A percentile compares a stretch with the other conserved stretches of the same genome.
These are phyloP conservation scores for Leccinum rimulosum DNA, from an alignment of 768 basidiomycete genomes.

Conservation along the genomic window DNA sequence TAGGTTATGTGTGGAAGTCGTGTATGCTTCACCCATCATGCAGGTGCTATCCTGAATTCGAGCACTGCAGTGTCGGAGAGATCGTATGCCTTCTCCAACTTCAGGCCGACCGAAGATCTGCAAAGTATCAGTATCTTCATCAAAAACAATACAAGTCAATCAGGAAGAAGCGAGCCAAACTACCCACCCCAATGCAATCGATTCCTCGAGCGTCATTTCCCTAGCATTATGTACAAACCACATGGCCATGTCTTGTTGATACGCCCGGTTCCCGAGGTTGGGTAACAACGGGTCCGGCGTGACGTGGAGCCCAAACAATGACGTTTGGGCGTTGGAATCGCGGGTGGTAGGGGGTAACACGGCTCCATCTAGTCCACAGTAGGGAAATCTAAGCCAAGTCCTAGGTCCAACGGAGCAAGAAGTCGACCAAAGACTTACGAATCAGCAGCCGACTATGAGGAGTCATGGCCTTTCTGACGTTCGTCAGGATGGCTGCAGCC, in stretches of 20 bases:
- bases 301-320: conserved; percentile 12
- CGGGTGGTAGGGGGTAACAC: conserved; percentile 10
- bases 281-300: conserved; percentile 47
- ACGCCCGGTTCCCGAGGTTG: conserved; percentile 43
- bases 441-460: conserved; percentile 32
- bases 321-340: not conserved
- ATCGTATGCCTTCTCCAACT: not conserved
- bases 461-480: conserved; percentile 29
- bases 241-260: conserved; percentile 48
- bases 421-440: conserved; percentile 20
- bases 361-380: conserved; percentile 18
- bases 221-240: conserved; percentile 40
- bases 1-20: too few relatives aligned
- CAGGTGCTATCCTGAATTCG: not conserved
- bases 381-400: not conserved
- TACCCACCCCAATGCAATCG: not conserved
- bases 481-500: conserved; percentile 29
- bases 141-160: not conserved
- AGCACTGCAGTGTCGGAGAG: not conserved
- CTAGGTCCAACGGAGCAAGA: not conserved
- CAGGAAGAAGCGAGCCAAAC: not conserved
- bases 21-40: not conserved
- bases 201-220: conserved; percentile 37
- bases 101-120: not conserved
- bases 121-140: not conserved